Evolutionary conservation across 441 rosid species (phyloP).

Genomic region (Syzygium malaccense): DNA sequence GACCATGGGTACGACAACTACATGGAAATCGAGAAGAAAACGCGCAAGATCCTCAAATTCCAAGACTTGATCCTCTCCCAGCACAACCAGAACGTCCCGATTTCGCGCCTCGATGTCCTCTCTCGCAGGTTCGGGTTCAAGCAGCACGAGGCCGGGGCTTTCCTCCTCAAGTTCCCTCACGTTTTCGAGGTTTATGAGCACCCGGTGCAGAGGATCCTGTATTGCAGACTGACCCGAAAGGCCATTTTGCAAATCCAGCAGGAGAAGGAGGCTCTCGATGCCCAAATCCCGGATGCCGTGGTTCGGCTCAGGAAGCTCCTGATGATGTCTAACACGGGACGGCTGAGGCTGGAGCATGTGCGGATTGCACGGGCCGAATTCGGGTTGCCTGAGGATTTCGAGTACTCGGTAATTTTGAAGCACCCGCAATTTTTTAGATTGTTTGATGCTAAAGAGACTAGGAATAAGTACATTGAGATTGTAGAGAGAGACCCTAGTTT

Average conservation of each 20-base stretch:
- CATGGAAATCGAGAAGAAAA: slow-evolving; percentile 92
- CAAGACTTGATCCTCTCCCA: slow-evolving; percentile 66
- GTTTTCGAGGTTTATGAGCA: slow-evolving; percentile 81
- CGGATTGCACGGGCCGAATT: slow-evolving; percentile 72
- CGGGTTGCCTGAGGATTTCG: slow-evolving; percentile 92
- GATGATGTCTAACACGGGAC: slow-evolving; percentile 73
- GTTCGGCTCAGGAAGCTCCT: slow-evolving; percentile 66
- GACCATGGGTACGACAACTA: slow-evolving; percentile 92
- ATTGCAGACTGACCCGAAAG: slow-evolving; percentile 60
- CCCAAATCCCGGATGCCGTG: slow-evolving; percentile 56
- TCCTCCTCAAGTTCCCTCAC: slow-evolving; percentile 76
- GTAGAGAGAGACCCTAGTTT: slow-evolving; percentile 54
- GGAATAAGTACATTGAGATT: slow-evolving; percentile 81
- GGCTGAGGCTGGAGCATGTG: slow-evolving; percentile 69
- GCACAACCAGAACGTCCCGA: slow-evolving; percentile 46
- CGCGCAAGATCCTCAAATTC: slow-evolving; percentile 66
- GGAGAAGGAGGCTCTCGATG: slow-evolving; percentile 51
- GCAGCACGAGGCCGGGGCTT: slow-evolving; percentile 65
- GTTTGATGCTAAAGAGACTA: slow-evolving; percentile 54
- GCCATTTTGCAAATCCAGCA: slow-evolving; percentile 56
- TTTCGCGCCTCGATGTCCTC: slow-evolving; percentile 61
- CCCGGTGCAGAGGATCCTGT: slow-evolving; percentile 77
- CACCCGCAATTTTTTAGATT: slow-evolving; percentile 56
- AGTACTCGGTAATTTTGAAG: slow-evolving; percentile 66
- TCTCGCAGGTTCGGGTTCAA: slow-evolving; percentile 79